A percentile compares a stretch with the other conserved stretches of the same genome.
Evolutionary conservation across 192 early-diverging fungal genomes (phyloP).

Genomic region (Cladochytrium replicatum): DNA sequence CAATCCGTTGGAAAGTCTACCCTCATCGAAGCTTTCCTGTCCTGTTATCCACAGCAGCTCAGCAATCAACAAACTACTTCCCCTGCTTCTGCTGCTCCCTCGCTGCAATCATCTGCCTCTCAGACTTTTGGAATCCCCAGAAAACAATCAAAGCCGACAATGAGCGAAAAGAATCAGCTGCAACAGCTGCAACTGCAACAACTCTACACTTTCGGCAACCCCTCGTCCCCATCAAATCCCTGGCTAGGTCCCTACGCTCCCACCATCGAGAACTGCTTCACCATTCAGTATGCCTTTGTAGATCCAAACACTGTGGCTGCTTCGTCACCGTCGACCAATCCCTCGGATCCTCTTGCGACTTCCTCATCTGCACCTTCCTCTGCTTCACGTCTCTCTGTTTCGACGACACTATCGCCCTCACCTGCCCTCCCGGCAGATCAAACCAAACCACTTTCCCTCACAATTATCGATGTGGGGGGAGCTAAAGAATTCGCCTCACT

Average conservation of each 20-base stretch:
- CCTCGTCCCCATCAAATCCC: too few species aligned
- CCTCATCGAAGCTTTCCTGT: constrained; percentile 8
- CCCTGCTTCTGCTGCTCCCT: neutral
- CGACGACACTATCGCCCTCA: constrained; percentile 4
- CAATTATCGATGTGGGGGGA: constrained; percentile 23
- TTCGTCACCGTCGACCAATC: neutral
- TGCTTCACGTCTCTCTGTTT: neutral
- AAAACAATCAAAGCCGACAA: too few species aligned
- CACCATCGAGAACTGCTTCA: constrained; percentile 20
- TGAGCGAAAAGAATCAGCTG: too few species aligned
- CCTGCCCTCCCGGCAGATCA: neutral
- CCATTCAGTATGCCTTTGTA: constrained; percentile 9
- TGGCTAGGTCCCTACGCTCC: constrained; percentile 16
- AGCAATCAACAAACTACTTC: neutral
- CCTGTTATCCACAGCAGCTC: too few species aligned
- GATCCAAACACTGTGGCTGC: neutral
- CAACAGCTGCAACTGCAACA: too few species aligned
- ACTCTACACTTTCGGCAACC: too few species aligned
- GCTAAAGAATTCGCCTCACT: constrained; percentile 17
- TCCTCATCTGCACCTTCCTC: neutral
- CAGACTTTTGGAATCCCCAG: neutral
- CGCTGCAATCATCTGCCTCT: neutral
- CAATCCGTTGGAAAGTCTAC: constrained; percentile 20
- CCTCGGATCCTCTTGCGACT: neutral
- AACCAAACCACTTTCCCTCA: constrained; percentile 13